These are phyloP conservation scores for Arctium lappa DNA, from an alignment of 129 eudicot species.

Conservation along the genomic window DNA sequence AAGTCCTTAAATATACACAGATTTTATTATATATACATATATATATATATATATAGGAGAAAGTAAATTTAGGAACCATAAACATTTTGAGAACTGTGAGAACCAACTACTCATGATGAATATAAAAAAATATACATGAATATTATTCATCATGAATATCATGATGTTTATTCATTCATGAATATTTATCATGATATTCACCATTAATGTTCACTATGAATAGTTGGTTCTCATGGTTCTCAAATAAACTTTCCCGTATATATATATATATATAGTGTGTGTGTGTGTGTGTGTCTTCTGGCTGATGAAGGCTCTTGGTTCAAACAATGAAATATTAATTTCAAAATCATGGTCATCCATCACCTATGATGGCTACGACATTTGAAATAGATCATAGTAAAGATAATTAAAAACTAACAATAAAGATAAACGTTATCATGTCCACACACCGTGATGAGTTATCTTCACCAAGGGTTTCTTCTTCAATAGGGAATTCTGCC, in stretches of 20 bases:
- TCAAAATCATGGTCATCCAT: not conserved
- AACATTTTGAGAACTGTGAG: not conserved
- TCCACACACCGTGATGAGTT: slow-evolving; percentile 65
- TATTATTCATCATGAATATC: too few relatives aligned
- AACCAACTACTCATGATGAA: not conserved
- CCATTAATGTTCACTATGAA: not conserved
- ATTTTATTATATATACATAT: too few relatives aligned
- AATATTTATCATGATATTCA: not conserved
- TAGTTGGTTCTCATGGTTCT: too few relatives aligned
- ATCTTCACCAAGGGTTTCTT: slow-evolving; percentile 65
- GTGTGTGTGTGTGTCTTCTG: not conserved
- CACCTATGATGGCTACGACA: not conserved
- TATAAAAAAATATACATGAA: not conserved
- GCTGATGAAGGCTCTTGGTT: not conserved
- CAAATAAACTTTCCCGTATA: too few relatives aligned
- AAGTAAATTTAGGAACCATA: not conserved
- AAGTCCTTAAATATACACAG: too few relatives aligned
- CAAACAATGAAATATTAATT: not conserved
- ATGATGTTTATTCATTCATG: not conserved
- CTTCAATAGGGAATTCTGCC: slow-evolving; percentile 53
- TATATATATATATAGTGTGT: not conserved
- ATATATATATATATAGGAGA: too few relatives aligned
- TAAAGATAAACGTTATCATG: not conserved
- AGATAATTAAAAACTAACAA: not conserved
- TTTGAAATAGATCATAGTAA: not conserved